Base-by-base conservation (phyloP, 805 yeast species). In the Priceomyces haplophilus region DNA sequence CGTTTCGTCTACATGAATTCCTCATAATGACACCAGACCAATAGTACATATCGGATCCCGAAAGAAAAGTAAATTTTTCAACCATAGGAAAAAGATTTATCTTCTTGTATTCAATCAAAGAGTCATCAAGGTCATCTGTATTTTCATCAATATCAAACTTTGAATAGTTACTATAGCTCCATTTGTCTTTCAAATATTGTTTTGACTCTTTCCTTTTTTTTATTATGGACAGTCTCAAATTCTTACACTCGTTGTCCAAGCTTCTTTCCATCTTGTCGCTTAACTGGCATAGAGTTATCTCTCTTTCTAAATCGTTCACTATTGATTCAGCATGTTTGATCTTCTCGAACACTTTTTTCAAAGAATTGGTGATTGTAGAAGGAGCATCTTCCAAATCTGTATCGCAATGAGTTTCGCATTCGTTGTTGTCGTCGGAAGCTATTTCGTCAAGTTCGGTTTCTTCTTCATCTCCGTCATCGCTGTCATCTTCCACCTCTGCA, bases 1-100 rank as follows among this genome's bases (percentile, higher is more conserved):
- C 97, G 60, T 91, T 93, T 55, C 90, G 82, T 44, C 97, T 78
- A 59, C 97, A 91, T 1, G 96, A 89, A 62, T 93, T 93, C 42
- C 98, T 75, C 90, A 93, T 93, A 31, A 90, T 88, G n/a, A 91
- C 96, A 3, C 96, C 93, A 2, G 97, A 88, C 99, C 99, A 91
- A 63, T 90, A 89, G 52, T 85, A 83, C 72, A 89, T 80, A 52
- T 90, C 97, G 34, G 83, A 78, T 3, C 88, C 80, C 51, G 84
- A 79, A 37, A 73, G 66, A 41, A 76, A 72, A 0, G 98, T 91
- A 59, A 88, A 91, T 61, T 86, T 82, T 62, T 91, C 99, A 30
- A 91, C 97, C 51, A 91, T 65, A 7, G 96, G 96, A 66, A 93
- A 91, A 20, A 91, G 66, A 59, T 91, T 88, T 21, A 82, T 65